These are phyloP conservation scores for Hericium coralloides DNA, from an alignment of 768 basidiomycete genomes.

Conservation along the genomic window DNA sequence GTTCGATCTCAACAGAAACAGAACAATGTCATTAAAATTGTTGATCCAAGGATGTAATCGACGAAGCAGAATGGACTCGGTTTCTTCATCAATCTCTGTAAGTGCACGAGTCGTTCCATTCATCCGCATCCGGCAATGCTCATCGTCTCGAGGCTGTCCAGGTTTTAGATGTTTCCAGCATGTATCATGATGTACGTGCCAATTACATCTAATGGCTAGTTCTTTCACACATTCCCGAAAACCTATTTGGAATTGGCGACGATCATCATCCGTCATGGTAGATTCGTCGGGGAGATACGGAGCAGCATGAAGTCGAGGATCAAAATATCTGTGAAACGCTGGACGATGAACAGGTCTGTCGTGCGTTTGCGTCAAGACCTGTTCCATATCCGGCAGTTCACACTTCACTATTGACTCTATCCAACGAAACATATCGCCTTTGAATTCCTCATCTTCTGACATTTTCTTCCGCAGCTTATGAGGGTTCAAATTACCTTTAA, in stretches of 20 bases:
- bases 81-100: slow-evolving; percentile 21
- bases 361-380: background rate
- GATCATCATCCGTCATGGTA: too few species aligned
- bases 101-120: background rate
- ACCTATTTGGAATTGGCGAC: too few species aligned
- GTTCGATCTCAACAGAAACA: slow-evolving; percentile 25
- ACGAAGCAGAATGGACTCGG: slow-evolving; percentile 23
- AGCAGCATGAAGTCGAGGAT: too few species aligned
- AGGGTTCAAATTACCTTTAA: slow-evolving; percentile 15
- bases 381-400: slow-evolving; percentile 12
- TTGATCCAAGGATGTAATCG: slow-evolving; percentile 22
- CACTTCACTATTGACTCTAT: slow-evolving; percentile 22
- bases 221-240: background rate
- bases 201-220: slow-evolving; percentile 22
- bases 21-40: slow-evolving; percentile 27
- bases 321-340: too few species aligned
- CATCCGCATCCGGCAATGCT: slow-evolving; percentile 9
- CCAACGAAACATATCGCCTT: slow-evolving; percentile 10
- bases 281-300: too few species aligned
- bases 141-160: slow-evolving; percentile 11
- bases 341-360: background rate
- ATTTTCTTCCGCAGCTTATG: background rate
- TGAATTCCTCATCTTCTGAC: slow-evolving; percentile 14
- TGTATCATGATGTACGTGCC: slow-evolving; percentile 25
- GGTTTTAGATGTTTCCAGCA: slow-evolving; percentile 31